Conservation (phyloP, 208 protist species). For the Wallacemonas sp. region DNA sequence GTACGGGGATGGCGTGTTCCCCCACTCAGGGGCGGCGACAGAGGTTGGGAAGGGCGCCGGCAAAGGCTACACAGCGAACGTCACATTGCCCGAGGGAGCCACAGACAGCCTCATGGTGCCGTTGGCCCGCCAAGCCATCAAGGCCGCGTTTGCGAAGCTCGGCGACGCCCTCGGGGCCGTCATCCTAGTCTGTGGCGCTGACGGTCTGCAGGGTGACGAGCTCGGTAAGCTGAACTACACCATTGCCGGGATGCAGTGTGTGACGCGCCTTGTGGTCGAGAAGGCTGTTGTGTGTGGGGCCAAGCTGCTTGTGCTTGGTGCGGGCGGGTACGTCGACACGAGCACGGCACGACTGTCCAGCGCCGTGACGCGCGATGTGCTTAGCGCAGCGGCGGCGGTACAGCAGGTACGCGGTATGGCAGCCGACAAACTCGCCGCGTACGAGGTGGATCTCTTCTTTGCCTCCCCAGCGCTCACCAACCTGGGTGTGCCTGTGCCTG, state of each 20-base stretch:
- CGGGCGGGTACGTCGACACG: conserved; percentile 43
- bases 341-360: conserved; percentile 32
- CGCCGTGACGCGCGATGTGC: conserved; percentile 43
- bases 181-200: conserved; percentile 97
- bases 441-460: conserved; percentile 20
- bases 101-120: conserved; percentile 90
- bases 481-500: conserved; percentile 33
- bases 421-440: neutral
- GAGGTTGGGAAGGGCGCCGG: conserved; percentile 90
- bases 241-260: conserved; percentile 36
- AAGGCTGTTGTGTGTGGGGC: conserved; percentile 2
- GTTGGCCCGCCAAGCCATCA: conserved; percentile 57
- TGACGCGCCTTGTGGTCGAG: conserved; percentile 31
- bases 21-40: conserved; percentile 88
- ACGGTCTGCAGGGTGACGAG: conserved; percentile 94
- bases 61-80: conserved; percentile 83
- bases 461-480: conserved; percentile 27
- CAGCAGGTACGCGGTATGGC: neutral
- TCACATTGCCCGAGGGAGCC: conserved; percentile 87
- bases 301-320: conserved; percentile 43
- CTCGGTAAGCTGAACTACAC: conserved; percentile 94
- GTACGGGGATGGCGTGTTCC: conserved; percentile 91
- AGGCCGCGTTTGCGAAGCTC: conserved; percentile 56
- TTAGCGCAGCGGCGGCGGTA: conserved; percentile 32
- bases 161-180: conserved; percentile 91